These are phyloP conservation scores for Colletotrichum paranaense DNA, from an alignment of 2,329 filamentous ascomycete species.

Conservation along the genomic window DNA sequence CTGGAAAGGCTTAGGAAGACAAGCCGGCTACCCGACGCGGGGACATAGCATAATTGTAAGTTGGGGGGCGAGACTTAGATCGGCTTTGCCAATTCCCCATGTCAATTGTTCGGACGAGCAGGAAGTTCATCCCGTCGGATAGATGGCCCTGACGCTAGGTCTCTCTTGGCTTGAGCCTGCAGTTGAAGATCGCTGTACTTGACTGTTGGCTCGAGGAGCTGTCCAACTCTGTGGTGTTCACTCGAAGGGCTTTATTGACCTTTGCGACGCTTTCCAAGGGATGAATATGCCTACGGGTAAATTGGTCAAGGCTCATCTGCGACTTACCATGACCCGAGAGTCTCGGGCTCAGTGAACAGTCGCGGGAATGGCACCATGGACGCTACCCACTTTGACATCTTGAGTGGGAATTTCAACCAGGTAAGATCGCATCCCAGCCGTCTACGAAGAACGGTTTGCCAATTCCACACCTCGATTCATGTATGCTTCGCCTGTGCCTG, in stretches of 20 bases:
- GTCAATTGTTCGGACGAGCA: neutral
- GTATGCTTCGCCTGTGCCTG: neutral
- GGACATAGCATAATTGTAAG: neutral
- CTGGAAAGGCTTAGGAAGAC: neutral
- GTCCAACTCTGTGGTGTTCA: too few species aligned
- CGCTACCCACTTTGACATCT: neutral
- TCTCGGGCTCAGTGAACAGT: neutral
- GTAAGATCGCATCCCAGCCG: slow-evolving; percentile 10
- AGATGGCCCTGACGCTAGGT: neutral
- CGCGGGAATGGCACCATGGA: neutral
- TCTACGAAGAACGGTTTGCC: neutral
- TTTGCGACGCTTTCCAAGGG: neutral
- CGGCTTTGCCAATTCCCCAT: neutral
- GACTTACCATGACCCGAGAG: neutral
- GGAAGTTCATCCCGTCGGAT: slow-evolving; percentile 13
- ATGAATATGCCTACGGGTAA: too few species aligned
- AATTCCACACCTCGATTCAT: slow-evolving; percentile 1
- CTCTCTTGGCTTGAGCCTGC: neutral
- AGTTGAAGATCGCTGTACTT: neutral
- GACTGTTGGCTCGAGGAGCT: neutral
- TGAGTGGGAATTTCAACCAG: slow-evolving; percentile 2
- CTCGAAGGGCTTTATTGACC: neutral
- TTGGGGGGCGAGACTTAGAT: neutral
- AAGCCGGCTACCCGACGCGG: neutral
- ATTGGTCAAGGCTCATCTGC: too few species aligned